A percentile compares a stretch with the other conserved stretches of the same genome.
phyloP scores from a whole-genome alignment of 2,329 filamentous ascomycete genomes.

The Beauveria brongniartii region DNA sequence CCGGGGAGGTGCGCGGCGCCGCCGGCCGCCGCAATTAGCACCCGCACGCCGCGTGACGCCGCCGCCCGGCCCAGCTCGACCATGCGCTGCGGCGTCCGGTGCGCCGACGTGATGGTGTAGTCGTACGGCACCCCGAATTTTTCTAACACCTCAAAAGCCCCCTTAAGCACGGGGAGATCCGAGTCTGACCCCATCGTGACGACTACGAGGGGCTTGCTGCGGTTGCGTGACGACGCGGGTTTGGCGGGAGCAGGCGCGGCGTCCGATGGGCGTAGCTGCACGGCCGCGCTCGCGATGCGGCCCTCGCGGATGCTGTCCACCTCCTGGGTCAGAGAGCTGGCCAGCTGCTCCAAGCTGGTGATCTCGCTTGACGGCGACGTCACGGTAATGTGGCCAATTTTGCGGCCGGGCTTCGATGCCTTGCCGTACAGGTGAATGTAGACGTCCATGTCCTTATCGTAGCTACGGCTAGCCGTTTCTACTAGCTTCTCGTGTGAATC shows the following conservation, averaged over 20 bases:
- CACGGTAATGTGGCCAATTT: slow-evolving; percentile 91
- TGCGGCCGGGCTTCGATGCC: slow-evolving; percentile 75
- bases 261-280: slow-evolving; percentile 27
- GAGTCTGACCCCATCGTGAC: slow-evolving; percentile 82
- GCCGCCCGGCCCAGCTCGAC: slow-evolving; percentile 56
- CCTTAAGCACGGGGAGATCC: slow-evolving; percentile 60
- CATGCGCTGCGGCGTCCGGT: slow-evolving; percentile 67
- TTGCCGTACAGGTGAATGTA: slow-evolving; percentile 89
- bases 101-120: slow-evolving; percentile 70
- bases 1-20: slow-evolving; percentile 67
- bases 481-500: slow-evolving; percentile 52
- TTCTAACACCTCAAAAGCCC: slow-evolving; percentile 57
- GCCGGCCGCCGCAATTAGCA: slow-evolving; percentile 69
- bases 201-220: slow-evolving; percentile 51
- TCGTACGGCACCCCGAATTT: slow-evolving; percentile 67
- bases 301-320: slow-evolving; percentile 53
- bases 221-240: slow-evolving; percentile 19
- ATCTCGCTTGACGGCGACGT: slow-evolving; percentile 56
- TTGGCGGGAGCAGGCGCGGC: slow-evolving; percentile 1
- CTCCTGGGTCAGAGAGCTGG: slow-evolving; percentile 60
- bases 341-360: slow-evolving; percentile 49
- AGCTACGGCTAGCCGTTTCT: slow-evolving; percentile 35
- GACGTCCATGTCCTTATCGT: slow-evolving; percentile 38
- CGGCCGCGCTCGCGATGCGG: slow-evolving; percentile 34
- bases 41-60: slow-evolving; percentile 56